Evolutionary conservation across 768 basidiomycete genomes (phyloP).

Genomic region (Kwoniella shandongensis): DNA sequence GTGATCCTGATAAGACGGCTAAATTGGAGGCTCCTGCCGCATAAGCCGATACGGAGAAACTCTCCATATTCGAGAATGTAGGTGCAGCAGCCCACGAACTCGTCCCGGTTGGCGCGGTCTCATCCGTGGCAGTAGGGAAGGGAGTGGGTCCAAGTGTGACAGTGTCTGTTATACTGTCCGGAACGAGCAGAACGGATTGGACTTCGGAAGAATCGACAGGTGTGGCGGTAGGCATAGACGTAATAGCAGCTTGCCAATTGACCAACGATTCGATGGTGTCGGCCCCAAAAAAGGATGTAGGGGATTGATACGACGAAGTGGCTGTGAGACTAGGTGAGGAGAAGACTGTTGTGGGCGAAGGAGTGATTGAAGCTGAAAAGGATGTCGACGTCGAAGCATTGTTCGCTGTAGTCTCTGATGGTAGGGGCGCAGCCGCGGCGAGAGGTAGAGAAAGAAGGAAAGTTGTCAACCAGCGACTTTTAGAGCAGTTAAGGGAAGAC

Average conservation of each 20-base stretch:
- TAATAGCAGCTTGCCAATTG: neutral
- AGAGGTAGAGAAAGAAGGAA: slow-evolving; percentile 6
- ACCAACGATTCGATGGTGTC: neutral
- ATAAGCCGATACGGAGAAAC: slow-evolving; percentile 65
- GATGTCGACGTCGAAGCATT: neutral
- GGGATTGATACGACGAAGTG: neutral
- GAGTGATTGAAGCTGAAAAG: neutral
- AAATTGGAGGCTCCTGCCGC: slow-evolving; percentile 62
- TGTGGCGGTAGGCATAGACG: neutral
- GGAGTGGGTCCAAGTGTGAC: neutral
- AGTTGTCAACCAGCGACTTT: slow-evolving; percentile 2
- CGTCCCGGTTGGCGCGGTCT: neutral
- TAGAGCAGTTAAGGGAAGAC: neutral
- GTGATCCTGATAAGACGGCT: slow-evolving; percentile 60
- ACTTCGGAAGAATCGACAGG: neutral
- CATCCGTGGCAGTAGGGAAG: neutral
- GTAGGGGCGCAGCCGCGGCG: slow-evolving; percentile 12
- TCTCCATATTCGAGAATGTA: slow-evolving; percentile 62
- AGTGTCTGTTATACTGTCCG: neutral
- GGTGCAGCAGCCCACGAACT: slow-evolving; percentile 60
- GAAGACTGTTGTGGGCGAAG: no score
- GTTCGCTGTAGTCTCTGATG: neutral
- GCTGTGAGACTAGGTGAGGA: neutral
- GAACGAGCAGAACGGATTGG: neutral
- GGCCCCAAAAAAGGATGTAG: neutral